Conservation (phyloP, 495 filamentous ascomycete species). For the Schizothecium vesticola region DNA sequence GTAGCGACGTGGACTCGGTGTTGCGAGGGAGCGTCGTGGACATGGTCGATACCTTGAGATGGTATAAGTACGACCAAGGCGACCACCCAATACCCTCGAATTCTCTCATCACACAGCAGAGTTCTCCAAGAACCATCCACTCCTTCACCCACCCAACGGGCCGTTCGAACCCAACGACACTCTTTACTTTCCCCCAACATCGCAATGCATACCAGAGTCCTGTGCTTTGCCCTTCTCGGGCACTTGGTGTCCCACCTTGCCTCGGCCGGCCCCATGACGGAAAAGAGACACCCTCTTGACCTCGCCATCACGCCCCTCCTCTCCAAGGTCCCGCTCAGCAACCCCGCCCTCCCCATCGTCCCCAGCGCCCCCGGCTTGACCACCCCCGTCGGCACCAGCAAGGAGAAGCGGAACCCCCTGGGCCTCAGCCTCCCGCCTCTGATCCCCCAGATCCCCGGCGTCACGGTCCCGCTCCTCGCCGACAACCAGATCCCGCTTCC, state of each 20-base stretch:
- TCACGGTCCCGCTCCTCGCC: constrained; percentile 47
- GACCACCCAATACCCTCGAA: constrained; percentile 9
- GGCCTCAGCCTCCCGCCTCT: constrained; percentile 43
- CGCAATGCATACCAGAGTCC: constrained; percentile 14
- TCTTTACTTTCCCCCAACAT: not conserved
- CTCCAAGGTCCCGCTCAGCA: constrained; percentile 38
- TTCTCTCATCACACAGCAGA: constrained; percentile 9
- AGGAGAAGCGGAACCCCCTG: constrained; percentile 16
- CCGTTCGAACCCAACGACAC: not conserved
- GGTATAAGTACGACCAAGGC: constrained; percentile 14
- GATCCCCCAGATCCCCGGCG: constrained; percentile 54
- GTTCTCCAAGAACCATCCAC: constrained; percentile 7
- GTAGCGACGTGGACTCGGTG: not conserved
- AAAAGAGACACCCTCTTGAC: constrained; percentile 13
- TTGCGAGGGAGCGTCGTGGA: not conserved
- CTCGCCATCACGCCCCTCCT: constrained; percentile 44
- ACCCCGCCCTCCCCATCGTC: not conserved
- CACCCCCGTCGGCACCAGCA: not conserved
- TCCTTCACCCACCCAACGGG: not conserved
- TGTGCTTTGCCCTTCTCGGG: constrained; percentile 22
- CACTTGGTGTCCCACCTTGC: constrained; percentile 18
- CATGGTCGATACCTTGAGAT: not conserved
- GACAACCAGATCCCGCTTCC: constrained; percentile 49
- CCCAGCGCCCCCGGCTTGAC: not conserved
- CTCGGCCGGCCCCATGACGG: constrained; percentile 11